Evolutionary conservation across 768 basidiomycete species (phyloP), one percentile per base, ranked within the genome.

Genomic region (Nidularia pulvinata): DNA sequence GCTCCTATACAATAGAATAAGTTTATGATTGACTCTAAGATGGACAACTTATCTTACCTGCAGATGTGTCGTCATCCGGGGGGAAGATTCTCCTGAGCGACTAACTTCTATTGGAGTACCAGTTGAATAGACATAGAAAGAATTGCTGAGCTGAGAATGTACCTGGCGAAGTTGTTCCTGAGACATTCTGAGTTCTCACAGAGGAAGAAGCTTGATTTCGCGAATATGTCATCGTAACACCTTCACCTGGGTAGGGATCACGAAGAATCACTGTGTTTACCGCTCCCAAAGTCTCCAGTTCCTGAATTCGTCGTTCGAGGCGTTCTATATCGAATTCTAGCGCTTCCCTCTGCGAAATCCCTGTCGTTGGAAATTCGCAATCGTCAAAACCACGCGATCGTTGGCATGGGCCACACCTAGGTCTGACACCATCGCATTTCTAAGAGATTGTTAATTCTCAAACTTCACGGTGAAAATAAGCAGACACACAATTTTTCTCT

Each of bases 391-490:
- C 64, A 5, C 76, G 69, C 0, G 75, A 74, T 2, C 75, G 65
- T 9, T 67, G 49, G 57, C 84, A 85, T 50, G 78, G 83, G 6
- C 73, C 70, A 56, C 84, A 85, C 3, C 69, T 65, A 0, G 84
- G 84, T 51, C 73, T 72, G 3, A 57, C 56, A 1, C 81, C 81
- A 59, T 85, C 82, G 53, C 84, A 85, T 64, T 72, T 76, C 84
- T 85, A 51, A 10, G 3, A 6, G 7, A 6, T 7, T 9, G n/a
- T 49, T 49, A 39, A 42, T 19, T 9, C n/a, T 47, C 7, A 25
- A 34, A n/a, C n/a, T 45, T 39, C 7, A 3, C 14, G 11, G 5
- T 10, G 32, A 37, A 16, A 25, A 46, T 7, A 14, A 42, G 34
- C 16, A 10, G 25, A 49, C 69, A 42, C 49, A 77, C 80, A 66